Conservation (phyloP, 1,139 yeast genomes). For the Sugiyamaella pinicola region DNA sequence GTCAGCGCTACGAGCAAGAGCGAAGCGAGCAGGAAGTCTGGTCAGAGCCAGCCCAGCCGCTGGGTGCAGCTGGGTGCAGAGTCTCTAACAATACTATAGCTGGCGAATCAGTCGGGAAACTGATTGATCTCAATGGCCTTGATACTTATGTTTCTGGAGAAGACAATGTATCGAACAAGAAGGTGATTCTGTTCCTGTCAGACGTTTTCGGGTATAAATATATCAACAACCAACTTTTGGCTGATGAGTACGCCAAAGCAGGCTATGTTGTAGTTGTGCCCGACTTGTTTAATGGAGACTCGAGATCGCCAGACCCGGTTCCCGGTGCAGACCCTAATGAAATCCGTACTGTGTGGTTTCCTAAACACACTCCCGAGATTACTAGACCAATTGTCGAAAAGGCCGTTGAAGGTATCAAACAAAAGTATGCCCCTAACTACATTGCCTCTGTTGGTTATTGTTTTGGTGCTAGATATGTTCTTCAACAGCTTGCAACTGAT, state of each 20-base stretch:
- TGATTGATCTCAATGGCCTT: slow-evolving; percentile 26
- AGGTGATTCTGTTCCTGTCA: slow-evolving; percentile 61
- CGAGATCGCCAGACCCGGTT: slow-evolving; percentile 41
- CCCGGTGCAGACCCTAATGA: slow-evolving; percentile 36
- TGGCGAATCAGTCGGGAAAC: slow-evolving; percentile 28
- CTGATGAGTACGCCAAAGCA: slow-evolving; percentile 69
- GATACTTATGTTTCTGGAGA: slow-evolving; percentile 30
- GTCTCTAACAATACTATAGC: too few species aligned
- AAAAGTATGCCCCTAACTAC: slow-evolving; percentile 53
- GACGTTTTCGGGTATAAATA: slow-evolving; percentile 68
- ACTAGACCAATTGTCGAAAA: slow-evolving; percentile 49
- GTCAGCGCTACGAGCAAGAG: too few species aligned
- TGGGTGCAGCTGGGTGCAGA: too few species aligned
- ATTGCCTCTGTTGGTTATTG: slow-evolving; percentile 75
- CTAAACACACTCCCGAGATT: slow-evolving; percentile 53
- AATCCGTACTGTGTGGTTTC: slow-evolving; percentile 53
- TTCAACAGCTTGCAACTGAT: slow-evolving; percentile 53
- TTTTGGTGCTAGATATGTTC: slow-evolving; percentile 73
- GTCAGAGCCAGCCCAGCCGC: too few species aligned
- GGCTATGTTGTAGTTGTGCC: slow-evolving; percentile 72
- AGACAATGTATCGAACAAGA: slow-evolving; percentile 31
- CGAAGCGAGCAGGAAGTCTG: too few species aligned
- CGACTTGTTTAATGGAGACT: slow-evolving; percentile 67
- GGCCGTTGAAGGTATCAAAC: slow-evolving; percentile 47
- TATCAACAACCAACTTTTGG: slow-evolving; percentile 60